A percentile compares a stretch with the other conserved stretches of the same genome.
Conservation (phyloP, 2,329 filamentous ascomycete species). For the Drechslerella dactyloides region DNA sequence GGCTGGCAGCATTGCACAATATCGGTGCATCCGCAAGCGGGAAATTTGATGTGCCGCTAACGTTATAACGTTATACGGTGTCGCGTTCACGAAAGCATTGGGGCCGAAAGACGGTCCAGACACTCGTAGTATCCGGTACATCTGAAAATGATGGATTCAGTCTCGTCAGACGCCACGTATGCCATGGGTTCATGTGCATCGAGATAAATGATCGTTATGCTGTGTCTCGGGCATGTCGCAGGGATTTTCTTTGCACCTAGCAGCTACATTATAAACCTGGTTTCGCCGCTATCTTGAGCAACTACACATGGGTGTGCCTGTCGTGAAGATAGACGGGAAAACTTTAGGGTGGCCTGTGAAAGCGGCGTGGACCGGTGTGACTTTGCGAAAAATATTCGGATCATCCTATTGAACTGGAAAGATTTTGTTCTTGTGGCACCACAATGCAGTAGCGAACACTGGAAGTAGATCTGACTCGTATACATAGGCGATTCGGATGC, state of each 20-base stretch:
- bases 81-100: background rate
- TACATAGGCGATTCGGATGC: too few species aligned
- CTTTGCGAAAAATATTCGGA: background rate
- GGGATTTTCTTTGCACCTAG: background rate
- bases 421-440: background rate
- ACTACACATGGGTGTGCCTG: background rate
- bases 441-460: background rate
- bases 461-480: too few species aligned
- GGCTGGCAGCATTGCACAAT: slow-evolving; percentile 1
- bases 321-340: background rate
- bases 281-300: background rate
- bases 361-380: background rate
- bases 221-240: background rate
- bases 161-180: background rate
- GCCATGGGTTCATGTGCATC: background rate
- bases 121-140: background rate
- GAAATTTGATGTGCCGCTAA: slow-evolving; percentile 9
- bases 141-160: background rate
- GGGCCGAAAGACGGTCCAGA: background rate
- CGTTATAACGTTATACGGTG: background rate
- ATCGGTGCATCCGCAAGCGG: slow-evolving; percentile 10
- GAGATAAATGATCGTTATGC: background rate
- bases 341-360: too few species aligned
- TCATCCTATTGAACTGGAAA: background rate
- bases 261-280: background rate